Evolutionary conservation across 2,329 filamentous ascomycete genomes (phyloP).

Genomic region (Esteya vermicola): DNA sequence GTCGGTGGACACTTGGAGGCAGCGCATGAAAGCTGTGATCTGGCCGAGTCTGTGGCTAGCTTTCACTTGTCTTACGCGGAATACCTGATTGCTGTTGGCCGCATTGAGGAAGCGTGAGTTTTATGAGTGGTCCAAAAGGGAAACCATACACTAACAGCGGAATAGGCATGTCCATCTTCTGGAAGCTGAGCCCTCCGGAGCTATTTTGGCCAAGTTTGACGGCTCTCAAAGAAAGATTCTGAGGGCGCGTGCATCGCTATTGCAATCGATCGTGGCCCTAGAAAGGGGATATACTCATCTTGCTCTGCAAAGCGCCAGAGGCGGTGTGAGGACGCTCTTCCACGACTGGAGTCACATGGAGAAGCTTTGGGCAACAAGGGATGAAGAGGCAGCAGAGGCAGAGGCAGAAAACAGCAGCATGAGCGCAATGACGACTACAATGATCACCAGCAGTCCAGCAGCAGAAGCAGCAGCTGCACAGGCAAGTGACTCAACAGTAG

Average conservation of each 20-base stretch:
- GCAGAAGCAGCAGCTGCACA: too few species aligned
- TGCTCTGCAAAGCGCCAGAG: constrained; percentile 42
- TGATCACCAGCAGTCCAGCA: too few species aligned
- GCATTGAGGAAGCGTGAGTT: constrained; percentile 43
- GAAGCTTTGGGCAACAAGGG: constrained; percentile 11
- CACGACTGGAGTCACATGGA: constrained; percentile 42
- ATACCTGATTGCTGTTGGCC: constrained; percentile 54
- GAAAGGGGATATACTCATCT: constrained; percentile 44
- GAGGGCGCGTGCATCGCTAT: constrained; percentile 38
- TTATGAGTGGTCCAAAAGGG: neutral
- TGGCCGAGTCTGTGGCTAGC: constrained; percentile 26
- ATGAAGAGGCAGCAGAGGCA: constrained; percentile 4
- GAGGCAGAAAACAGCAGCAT: too few species aligned
- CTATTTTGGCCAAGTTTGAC: neutral
- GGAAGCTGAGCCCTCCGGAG: constrained; percentile 3
- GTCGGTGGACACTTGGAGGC: constrained; percentile 35
- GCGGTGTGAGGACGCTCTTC: constrained; percentile 40
- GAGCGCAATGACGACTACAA: too few species aligned
- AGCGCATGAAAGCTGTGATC: constrained; percentile 5
- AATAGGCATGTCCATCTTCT: constrained; percentile 6
- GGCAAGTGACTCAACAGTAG: neutral
- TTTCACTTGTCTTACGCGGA: constrained; percentile 63
- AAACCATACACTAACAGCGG: neutral
- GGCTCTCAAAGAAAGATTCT: constrained; percentile 4
- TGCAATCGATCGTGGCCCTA: constrained; percentile 53